Percentiles rank a stretch among this genome's conserved stretches.
Conservation (phyloP, 208 protist species). For the Crithidia brevicula region DNA sequence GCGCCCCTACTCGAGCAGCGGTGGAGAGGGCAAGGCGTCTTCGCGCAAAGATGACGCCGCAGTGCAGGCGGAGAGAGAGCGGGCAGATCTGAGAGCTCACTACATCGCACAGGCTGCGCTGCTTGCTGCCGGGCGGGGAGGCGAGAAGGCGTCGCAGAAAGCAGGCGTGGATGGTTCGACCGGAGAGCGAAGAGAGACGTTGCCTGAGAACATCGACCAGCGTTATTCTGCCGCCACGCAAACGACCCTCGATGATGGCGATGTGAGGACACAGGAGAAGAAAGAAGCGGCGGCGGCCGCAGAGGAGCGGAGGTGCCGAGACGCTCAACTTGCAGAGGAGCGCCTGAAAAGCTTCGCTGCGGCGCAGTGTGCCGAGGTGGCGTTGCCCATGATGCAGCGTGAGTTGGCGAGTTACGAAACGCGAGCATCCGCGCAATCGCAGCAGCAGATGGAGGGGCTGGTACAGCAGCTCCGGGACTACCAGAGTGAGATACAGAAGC, state of each 20-base stretch:
- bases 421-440: constrained; percentile 11
- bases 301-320: not conserved
- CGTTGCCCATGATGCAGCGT: constrained; percentile 21
- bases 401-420: constrained; percentile 25
- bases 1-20: not conserved
- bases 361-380: constrained; percentile 25
- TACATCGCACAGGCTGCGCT: constrained; percentile 20
- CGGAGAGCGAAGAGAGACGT: too few relatives aligned
- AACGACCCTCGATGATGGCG: not conserved
- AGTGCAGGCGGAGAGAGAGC: constrained; percentile 7
- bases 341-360: not conserved
- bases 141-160: too few relatives aligned
- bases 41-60: not conserved
- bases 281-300: not conserved
- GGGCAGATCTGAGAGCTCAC: not conserved
- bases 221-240: not conserved
- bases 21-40: not conserved
- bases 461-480: constrained; percentile 7
- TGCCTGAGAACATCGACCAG: too few relatives aligned
- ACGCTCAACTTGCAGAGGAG: constrained; percentile 3
- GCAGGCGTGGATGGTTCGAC: too few relatives aligned
- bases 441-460: constrained; percentile 12
- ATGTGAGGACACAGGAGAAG: not conserved
- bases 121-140: not conserved
- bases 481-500: constrained; percentile 9